Base-by-base conservation (phyloP, 805 yeast species). In the Yamadazyma insecticola region DNA sequence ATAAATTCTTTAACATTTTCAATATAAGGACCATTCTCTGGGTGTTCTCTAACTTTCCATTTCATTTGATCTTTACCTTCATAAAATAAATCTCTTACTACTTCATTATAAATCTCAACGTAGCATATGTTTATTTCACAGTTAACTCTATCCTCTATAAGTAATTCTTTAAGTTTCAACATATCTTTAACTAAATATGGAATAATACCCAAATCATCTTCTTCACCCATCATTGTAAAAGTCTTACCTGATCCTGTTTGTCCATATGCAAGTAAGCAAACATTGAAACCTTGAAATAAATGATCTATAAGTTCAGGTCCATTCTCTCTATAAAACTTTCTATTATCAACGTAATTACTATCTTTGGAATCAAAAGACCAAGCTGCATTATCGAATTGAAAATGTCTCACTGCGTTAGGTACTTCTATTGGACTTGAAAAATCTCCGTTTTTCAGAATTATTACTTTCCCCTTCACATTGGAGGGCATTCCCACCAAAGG, bases 91-190 rank as follows among this genome's bases (percentile, higher is more conserved):
- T 85, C 95, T 22, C 74, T 63, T 1, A 82, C 86, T 39, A 74
- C 78, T 53, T 84, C 94, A 48, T 85, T 84, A 48, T 85, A 84
- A 21, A 84, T 76, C 48, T 84, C 94, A 47, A 80, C 68, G 53
- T 76, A 83, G 8, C 86, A 78, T 2, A 81, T 55, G 22, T 70
- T 49, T 19, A 64, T 44, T 30, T 56, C 61, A 40, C 70, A 60
- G 33, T 62, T 55, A 40, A 63, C 53, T 25, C 50, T 51, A 11
- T 63, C 66, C 6, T 46, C 51, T 6, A 69, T 50, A 26, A 72
- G 45, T 3, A 48, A 35, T 4, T 57, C 60, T 24, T 67, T 56
- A 28, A 64, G 62, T 2, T 55, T 50, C 42, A 82, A 72, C 9
- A 85, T 56, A 35, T 72, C 76, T 17, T 56, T 40, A 33, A 86